These are phyloP conservation scores for Wallacemonas sp. DNA, from an alignment of 208 protist genomes.

Conservation along the genomic window DNA sequence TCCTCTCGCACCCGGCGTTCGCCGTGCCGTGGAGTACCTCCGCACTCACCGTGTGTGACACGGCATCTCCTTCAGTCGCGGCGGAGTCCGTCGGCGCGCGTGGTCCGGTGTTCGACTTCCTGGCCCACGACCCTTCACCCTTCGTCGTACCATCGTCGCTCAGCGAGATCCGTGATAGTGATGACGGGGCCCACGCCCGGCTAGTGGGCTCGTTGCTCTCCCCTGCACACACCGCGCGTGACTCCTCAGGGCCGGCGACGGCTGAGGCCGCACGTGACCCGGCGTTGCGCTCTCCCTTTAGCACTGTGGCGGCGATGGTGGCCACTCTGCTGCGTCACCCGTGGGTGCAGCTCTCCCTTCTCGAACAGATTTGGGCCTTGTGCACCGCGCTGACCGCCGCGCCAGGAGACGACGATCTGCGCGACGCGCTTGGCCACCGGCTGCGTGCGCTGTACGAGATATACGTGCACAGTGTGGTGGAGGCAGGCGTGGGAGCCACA, in stretches of 20 bases:
- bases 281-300: slow-evolving; percentile 7
- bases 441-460: slow-evolving; percentile 3
- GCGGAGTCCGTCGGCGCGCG: not conserved
- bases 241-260: not conserved
- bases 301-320: slow-evolving; percentile 13
- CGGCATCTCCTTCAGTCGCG: not conserved
- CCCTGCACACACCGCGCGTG: not conserved
- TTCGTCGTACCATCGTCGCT: slow-evolving; percentile 3
- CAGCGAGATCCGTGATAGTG: not conserved
- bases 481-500: not conserved
- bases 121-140: not conserved
- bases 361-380: slow-evolving; percentile 23
- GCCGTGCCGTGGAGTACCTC: not conserved
- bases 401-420: not conserved
- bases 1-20: not conserved
- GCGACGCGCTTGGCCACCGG: not conserved
- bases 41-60: too few relatives aligned
- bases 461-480: slow-evolving; percentile 6
- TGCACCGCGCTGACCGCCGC: not conserved
- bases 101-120: not conserved
- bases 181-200: not conserved
- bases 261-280: not conserved
- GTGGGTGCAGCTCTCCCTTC: slow-evolving; percentile 31
- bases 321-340: slow-evolving; percentile 53
- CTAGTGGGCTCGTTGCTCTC: too few relatives aligned